These are phyloP conservation scores for Herpetospermum pedunculosum DNA, from an alignment of 306 rosid species.

Conservation along the genomic window DNA sequence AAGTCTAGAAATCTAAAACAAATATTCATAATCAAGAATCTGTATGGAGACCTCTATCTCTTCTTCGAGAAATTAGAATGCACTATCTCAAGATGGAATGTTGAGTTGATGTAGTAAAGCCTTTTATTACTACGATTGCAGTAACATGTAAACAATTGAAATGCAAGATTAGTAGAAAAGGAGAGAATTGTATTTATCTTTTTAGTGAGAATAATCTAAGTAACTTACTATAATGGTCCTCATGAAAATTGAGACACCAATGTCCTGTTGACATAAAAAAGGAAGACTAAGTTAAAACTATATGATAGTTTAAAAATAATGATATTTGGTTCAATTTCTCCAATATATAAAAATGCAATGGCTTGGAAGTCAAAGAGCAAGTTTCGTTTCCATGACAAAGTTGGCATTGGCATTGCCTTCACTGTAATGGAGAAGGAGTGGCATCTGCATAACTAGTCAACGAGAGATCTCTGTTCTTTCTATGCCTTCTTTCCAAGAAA, in stretches of 20 bases:
- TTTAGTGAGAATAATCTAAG: background rate
- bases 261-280: background rate
- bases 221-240: background rate
- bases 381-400: background rate
- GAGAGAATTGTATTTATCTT: background rate
- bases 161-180: background rate
- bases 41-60: background rate
- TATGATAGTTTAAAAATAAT: background rate
- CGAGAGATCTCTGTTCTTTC: slow-evolving; percentile 29
- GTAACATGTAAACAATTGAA: background rate
- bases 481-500: slow-evolving; percentile 42
- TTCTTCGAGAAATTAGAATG: background rate
- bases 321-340: background rate
- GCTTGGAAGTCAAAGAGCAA: background rate
- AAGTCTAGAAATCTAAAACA: background rate
- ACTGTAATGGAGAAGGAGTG: slow-evolving; percentile 28
- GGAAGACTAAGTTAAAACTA: background rate
- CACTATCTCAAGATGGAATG: background rate
- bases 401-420: background rate
- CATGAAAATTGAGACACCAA: background rate
- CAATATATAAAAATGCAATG: background rate
- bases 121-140: background rate
- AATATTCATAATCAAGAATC: background rate
- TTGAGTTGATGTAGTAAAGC: background rate
- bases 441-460: slow-evolving; percentile 39